Evolutionary conservation across 257 asterid genomes (phyloP), one percentile per base, ranked within the genome.

Genomic region (Buddleja alternifolia): DNA sequence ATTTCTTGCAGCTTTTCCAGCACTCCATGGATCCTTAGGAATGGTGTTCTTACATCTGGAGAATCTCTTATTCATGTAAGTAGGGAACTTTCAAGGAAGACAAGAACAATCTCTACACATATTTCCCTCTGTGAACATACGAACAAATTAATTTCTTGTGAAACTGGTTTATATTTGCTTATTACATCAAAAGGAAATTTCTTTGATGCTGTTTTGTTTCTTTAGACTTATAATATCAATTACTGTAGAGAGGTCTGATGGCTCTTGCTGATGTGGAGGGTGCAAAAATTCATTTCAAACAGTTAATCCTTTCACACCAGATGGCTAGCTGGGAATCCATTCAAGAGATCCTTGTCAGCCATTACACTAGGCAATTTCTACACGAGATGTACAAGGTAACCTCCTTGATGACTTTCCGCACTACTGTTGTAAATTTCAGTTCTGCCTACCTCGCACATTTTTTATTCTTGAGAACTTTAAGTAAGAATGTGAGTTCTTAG

Each of bases 181-280:
- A 52, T 23, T 53, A 36, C 53, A 24, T 48, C 41, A 24, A 5
- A 37, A 47, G 50, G 20, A 42, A 48, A 41, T 67, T 57, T 64
- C 32, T 16, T 52, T 10, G 58, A 19, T 67, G 20, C 56, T 53
- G 63, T 11, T 53, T 52, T 6, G 3, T 24, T 76, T 73, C 65
- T 36, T 29, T 73, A 41, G 65, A 46, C 80, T 71, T 40, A 48
- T 44, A 29, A 37, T 64, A 68, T 73, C 69, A 63, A 42, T 69
- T 77, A 62, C 48, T 75, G 68, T 77, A 93, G 98, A 88, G 96
- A 75, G 99, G 97, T 73, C 91, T 93, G 64, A 88, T 90, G 95
- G 96, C 99, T 63, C 93, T 93, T 77, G 99, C 99, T 60, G 97
- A 93, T 80, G 95, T 93, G 8, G 99, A 93, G 88, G 97, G 99